Percentiles rank a stretch among this genome's conserved stretches.
Evolutionary conservation across 2,329 filamentous ascomycete genomes (phyloP).

Genomic region (Pseudopyricularia cyperi): DNA sequence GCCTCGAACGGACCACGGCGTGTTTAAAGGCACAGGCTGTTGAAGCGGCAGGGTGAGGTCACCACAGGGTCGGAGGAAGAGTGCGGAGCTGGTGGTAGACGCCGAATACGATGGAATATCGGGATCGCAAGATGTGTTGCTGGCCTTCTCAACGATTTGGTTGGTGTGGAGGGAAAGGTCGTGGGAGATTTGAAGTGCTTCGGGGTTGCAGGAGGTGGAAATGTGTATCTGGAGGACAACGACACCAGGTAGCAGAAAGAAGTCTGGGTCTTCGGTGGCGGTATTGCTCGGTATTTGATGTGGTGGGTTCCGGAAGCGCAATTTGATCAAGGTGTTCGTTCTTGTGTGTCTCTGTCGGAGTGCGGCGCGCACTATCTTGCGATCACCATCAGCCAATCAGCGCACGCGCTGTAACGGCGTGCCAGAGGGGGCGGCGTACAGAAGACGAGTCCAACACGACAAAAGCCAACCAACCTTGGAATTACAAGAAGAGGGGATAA

Average conservation of each 20-base stretch:
- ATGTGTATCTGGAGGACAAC: too few relatives aligned
- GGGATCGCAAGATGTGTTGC: background rate
- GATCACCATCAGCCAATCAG: background rate
- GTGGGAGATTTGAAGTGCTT: too few relatives aligned
- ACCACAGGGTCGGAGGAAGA: background rate
- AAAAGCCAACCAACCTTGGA: background rate
- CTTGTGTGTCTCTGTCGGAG: background rate
- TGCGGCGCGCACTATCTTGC: background rate
- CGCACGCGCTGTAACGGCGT: background rate
- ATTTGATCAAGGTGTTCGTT: background rate
- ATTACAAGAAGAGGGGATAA: background rate
- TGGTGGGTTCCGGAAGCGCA: background rate
- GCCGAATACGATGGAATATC: background rate
- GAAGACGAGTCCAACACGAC: background rate
- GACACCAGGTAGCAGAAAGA: too few relatives aligned
- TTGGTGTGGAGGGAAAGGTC: background rate
- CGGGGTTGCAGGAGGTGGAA: too few relatives aligned
- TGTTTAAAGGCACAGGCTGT: constrained; percentile 66
- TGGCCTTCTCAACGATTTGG: background rate
- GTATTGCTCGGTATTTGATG: background rate
- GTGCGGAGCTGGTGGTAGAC: background rate
- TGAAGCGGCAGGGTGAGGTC: constrained; percentile 1
- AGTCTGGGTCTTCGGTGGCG: too few relatives aligned
- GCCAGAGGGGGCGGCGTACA: background rate
- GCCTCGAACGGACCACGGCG: constrained; percentile 68